phyloP scores from a whole-genome alignment of 441 rosid species.

The Erodium trifolium region DNA sequence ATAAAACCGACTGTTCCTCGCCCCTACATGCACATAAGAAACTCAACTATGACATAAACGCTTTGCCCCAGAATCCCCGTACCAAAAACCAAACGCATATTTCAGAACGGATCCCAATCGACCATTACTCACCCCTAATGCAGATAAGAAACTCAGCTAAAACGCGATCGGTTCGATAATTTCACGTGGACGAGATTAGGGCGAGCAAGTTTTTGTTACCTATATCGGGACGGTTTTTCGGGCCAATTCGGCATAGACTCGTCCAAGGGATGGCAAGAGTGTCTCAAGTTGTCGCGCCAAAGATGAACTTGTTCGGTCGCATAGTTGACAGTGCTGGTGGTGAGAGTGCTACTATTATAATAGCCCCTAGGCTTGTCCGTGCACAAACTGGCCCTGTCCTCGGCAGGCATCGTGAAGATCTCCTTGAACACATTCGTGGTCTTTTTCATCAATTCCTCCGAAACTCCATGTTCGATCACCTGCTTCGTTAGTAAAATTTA shows the following conservation, averaged over 20 bases:
- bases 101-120: too few relatives aligned
- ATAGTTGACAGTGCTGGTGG: slow-evolving; percentile 18
- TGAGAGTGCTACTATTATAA: slow-evolving; percentile 14
- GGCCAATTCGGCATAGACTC: slow-evolving; percentile 29
- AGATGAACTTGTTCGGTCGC: slow-evolving; percentile 22
- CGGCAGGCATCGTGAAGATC: slow-evolving; percentile 13
- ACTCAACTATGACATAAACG: too few relatives aligned
- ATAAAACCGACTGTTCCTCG: too few relatives aligned
- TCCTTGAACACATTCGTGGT: slow-evolving; percentile 24
- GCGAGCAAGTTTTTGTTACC: slow-evolving; percentile 15
- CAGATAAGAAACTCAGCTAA: too few relatives aligned
- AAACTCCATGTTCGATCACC: slow-evolving; percentile 27
- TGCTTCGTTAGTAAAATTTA: neutral
- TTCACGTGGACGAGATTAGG: too few relatives aligned
- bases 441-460: slow-evolving; percentile 19
- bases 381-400: slow-evolving; percentile 9
- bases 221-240: slow-evolving; percentile 31
- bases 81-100: too few relatives aligned
- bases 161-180: too few relatives aligned
- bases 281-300: slow-evolving; percentile 36
- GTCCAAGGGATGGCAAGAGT: slow-evolving; percentile 30
- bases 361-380: slow-evolving; percentile 4
- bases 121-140: too few relatives aligned
- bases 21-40: too few relatives aligned
- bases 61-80: too few relatives aligned